Conservation (phyloP, 352 stramenopile species). For the Globisporangium splendens region DNA sequence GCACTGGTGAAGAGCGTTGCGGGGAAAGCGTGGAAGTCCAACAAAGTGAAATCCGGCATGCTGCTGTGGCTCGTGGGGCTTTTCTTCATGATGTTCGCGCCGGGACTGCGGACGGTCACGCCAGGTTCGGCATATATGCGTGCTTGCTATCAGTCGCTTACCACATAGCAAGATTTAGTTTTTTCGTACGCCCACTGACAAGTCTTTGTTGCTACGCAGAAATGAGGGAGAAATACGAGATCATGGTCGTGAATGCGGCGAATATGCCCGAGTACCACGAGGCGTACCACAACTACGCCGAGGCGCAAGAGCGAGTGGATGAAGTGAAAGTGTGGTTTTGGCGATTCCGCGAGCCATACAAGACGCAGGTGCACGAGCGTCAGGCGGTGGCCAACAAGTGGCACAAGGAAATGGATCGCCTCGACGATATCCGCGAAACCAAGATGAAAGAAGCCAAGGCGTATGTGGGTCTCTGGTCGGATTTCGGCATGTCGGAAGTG, state of each 20-base stretch:
- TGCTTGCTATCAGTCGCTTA: too few relatives aligned
- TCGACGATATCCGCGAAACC: constrained; percentile 54
- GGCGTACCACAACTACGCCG: constrained; percentile 47
- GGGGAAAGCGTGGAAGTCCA: constrained; percentile 46
- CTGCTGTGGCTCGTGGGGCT: constrained; percentile 73
- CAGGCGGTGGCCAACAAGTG: constrained; percentile 60
- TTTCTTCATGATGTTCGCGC: constrained; percentile 79
- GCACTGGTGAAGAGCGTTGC: constrained; percentile 55
- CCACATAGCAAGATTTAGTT: too few relatives aligned
- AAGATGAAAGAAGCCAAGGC: constrained; percentile 79
- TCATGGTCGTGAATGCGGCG: constrained; percentile 66
- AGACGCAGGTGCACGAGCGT: constrained; percentile 44
- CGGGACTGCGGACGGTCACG: constrained; percentile 53
- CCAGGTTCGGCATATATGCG: constrained; percentile 13
- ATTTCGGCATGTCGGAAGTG: constrained; percentile 77
- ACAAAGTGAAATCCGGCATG: constrained; percentile 60
- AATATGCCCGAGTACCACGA: constrained; percentile 79
- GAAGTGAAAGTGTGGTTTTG: constrained; percentile 87
- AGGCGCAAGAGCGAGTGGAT: constrained; percentile 53
- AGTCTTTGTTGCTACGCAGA: constrained; percentile 17
- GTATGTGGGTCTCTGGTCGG: constrained; percentile 79
- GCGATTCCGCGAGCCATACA: constrained; percentile 79
- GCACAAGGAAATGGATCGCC: constrained; percentile 45
- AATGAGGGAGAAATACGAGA: constrained; percentile 76
- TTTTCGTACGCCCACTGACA: too few relatives aligned